These are phyloP conservation scores for Boehmeria nivea DNA, from an alignment of 306 rosid genomes.

Conservation along the genomic window DNA sequence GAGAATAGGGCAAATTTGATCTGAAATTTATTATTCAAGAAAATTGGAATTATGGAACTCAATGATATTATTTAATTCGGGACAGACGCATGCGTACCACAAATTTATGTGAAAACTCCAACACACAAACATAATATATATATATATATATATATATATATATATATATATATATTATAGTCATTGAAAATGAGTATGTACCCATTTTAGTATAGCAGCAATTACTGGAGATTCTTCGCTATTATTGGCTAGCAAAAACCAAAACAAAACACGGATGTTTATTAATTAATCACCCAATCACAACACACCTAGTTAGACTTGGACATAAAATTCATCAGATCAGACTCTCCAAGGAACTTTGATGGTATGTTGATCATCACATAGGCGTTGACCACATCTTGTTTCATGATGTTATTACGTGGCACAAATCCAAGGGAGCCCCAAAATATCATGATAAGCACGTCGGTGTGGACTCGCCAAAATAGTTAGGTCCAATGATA, in stretches of 20 bases:
- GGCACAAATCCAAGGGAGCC: not conserved
- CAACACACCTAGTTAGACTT: not conserved
- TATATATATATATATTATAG: not conserved
- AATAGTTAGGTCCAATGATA: slow-evolving; percentile 1
- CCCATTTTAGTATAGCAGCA: not conserved
- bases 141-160: not conserved
- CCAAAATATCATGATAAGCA: slow-evolving; percentile 3
- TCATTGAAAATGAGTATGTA: not conserved
- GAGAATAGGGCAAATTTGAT: slow-evolving; percentile 1
- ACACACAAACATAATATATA: too few species aligned
- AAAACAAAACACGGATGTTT: not conserved
- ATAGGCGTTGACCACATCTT: not conserved
- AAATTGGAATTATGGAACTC: not conserved
- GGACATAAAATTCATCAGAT: not conserved
- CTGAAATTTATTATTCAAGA: not conserved
- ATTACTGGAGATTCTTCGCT: not conserved
- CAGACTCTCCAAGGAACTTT: not conserved
- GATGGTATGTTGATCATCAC: not conserved
- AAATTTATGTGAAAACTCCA: too few species aligned
- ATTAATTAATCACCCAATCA: too few species aligned
- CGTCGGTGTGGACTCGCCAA: slow-evolving; percentile 3
- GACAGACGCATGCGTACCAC: not conserved
- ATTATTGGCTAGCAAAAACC: not conserved
- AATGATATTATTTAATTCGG: not conserved
- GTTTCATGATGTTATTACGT: not conserved